Percentiles rank a stretch among this genome's conserved stretches.
These are phyloP conservation scores for Talaromyces pinophilus DNA, from an alignment of 2,329 filamentous ascomycete genomes.

Conservation along the genomic window DNA sequence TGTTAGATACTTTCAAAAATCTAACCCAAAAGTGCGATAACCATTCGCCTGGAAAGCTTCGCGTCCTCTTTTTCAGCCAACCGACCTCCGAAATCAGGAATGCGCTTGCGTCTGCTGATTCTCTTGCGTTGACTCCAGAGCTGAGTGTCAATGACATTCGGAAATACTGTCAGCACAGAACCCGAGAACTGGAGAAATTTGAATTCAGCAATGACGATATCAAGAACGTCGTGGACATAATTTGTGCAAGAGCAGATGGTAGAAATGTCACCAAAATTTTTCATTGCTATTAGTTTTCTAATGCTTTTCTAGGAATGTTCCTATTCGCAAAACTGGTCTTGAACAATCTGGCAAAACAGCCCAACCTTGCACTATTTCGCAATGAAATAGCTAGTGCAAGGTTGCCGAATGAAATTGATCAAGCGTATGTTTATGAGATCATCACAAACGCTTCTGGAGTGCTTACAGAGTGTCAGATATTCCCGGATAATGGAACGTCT, in stretches of 20 bases:
- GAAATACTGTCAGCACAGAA: conserved; percentile 15
- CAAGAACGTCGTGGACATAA: conserved; percentile 5
- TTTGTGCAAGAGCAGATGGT: conserved; percentile 15
- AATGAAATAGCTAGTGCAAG: conserved; percentile 1
- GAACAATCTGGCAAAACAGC: conserved; percentile 8
- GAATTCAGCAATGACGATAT: conserved; percentile 10
- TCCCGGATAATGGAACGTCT: conserved; percentile 2
- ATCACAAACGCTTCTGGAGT: not conserved
- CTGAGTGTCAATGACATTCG: conserved; percentile 7
- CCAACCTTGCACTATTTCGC: not conserved
- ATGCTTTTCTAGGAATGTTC: conserved; percentile 12
- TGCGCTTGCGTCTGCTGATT: not conserved
- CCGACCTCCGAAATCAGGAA: conserved; percentile 2
- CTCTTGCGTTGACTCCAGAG: conserved; percentile 3
- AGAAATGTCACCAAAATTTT: not conserved
- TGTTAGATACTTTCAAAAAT: conserved; percentile 3
- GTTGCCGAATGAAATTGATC: not conserved
- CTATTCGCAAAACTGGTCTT: conserved; percentile 17
- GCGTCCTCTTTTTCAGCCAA: conserved; percentile 14
- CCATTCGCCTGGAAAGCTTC: conserved; percentile 4
- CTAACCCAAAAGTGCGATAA: conserved; percentile 1
- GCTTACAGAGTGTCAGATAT: conserved; percentile 1
- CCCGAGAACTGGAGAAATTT: conserved; percentile 13
- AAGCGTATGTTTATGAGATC: not conserved
- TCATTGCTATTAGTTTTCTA: not conserved